Evolutionary conservation across 306 rosid genomes (phyloP), one percentile per base, ranked within the genome.

Genomic region (Astragalus glycyphyllos): DNA sequence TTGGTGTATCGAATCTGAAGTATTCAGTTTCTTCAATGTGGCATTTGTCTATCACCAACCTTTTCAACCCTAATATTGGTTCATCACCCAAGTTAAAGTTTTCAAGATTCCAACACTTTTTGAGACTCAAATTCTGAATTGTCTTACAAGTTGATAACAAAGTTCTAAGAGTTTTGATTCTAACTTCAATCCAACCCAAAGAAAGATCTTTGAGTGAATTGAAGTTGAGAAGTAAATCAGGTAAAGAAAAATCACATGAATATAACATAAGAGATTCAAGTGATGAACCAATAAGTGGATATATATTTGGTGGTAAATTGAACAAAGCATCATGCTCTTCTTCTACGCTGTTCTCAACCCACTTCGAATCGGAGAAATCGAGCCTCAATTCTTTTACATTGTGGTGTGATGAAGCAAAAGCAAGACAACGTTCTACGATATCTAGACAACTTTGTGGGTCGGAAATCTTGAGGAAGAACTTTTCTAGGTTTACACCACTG

Each of bases 11-110:
- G 5, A 80, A 38, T 6, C 0, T 1, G 0, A 75, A 5, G 31
- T 9, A 63, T 6, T 38, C 50, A 1, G 12, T 29, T 11, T 0
- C 0, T 0, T 3, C 2, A 29, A 69, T 61, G 0, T 55, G 0
- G 4, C 78, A 81, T 5, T 72, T 71, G 3, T 78, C 80, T 0
- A 81, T n/a, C 0, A 53, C 56, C 57, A 81, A 45, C 31, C 41
- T 76, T 16, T 7, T 81, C 12, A 81, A 17, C 10, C 65, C 10
- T 10, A 71, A 2, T 26, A 26, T 26, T 1, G 8, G 32, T 10
- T n/a, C 31, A 0, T 46, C 23, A 0, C 71, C 66, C 35, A 76
- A 0, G 6, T 58, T 37, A 12, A 81, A 71, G 23, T 66, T 0
- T 7, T 1, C 50, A 20, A 65, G 4, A 15, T 53, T 38, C 71